Evolutionary conservation across 2,329 filamentous ascomycete genomes (phyloP).

Genomic region (Diaporthe helianthi): DNA sequence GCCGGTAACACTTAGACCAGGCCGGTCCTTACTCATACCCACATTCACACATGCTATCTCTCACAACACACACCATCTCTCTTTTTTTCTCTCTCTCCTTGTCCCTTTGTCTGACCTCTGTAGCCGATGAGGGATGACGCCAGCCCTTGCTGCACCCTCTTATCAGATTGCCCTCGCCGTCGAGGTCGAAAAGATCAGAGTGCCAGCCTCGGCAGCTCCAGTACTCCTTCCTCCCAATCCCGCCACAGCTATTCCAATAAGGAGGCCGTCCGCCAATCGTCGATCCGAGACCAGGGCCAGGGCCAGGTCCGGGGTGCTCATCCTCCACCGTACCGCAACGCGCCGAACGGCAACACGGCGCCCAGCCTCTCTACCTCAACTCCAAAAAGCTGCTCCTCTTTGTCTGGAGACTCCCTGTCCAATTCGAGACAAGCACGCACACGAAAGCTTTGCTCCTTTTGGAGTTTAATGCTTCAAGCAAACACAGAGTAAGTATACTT

Average conservation of each 20-base stretch:
- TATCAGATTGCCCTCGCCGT: background rate
- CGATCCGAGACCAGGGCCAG: conserved; percentile 21
- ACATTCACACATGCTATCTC: too few relatives aligned
- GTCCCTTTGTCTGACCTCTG: conserved; percentile 20
- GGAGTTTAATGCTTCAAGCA: background rate
- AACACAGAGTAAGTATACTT: too few relatives aligned
- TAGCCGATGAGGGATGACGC: conserved; percentile 4
- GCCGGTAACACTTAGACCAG: background rate
- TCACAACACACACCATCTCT: background rate
- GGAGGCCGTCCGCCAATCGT: conserved; percentile 4
- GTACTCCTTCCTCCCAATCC: background rate
- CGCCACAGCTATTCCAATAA: background rate
- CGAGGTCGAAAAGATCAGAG: background rate
- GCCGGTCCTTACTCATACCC: background rate
- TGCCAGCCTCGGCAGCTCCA: background rate
- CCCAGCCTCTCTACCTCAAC: background rate
- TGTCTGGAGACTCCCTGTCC: background rate
- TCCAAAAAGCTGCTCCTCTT: background rate
- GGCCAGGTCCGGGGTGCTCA: conserved; percentile 16
- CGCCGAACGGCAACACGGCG: background rate
- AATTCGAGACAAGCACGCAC: background rate
- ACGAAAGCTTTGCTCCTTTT: background rate
- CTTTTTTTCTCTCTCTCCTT: background rate
- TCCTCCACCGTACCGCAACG: conserved; percentile 4
- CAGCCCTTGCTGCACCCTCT: background rate